Percentiles rank a stretch among this genome's conserved stretches.
These are phyloP conservation scores for Sporothrix brasiliensis DNA, from an alignment of 2,329 filamentous ascomycete genomes.

Conservation along the genomic window DNA sequence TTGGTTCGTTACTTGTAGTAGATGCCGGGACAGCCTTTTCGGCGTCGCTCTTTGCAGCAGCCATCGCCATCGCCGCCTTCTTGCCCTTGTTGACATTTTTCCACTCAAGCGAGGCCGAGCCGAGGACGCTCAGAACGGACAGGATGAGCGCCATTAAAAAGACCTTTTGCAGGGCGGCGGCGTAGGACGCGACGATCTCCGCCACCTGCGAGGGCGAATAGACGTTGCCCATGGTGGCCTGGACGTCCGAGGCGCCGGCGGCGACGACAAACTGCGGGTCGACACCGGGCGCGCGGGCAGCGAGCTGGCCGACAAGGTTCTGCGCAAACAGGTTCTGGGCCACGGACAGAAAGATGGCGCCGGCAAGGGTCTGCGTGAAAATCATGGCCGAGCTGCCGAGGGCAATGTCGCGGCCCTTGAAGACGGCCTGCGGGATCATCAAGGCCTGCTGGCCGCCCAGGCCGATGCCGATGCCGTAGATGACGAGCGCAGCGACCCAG, in stretches of 20 bases:
- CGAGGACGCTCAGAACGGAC: background rate
- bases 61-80: background rate
- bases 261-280: conserved; percentile 12
- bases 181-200: background rate
- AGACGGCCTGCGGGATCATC: conserved; percentile 39
- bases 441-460: conserved; percentile 39
- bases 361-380: conserved; percentile 56
- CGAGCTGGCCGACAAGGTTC: background rate
- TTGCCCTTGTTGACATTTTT: conserved; percentile 19
- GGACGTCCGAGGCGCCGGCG: background rate
- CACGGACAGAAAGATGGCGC: conserved; percentile 53
- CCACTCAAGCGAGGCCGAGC: conserved; percentile 11
- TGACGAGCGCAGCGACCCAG: conserved; percentile 43
- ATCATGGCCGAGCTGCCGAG: conserved; percentile 44
- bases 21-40: background rate
- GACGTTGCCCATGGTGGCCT: conserved; percentile 2
- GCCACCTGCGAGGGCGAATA: background rate
- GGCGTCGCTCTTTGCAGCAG: background rate
- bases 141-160: background rate
- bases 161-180: conserved; percentile 8
- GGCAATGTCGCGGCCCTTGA: conserved; percentile 37
- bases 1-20: too few relatives aligned
- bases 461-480: conserved; percentile 39
- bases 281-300: background rate
- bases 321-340: conserved; percentile 58